These are phyloP conservation scores for Sphaerosporella brunnea DNA, from an alignment of 495 filamentous ascomycete genomes.

Conservation along the genomic window DNA sequence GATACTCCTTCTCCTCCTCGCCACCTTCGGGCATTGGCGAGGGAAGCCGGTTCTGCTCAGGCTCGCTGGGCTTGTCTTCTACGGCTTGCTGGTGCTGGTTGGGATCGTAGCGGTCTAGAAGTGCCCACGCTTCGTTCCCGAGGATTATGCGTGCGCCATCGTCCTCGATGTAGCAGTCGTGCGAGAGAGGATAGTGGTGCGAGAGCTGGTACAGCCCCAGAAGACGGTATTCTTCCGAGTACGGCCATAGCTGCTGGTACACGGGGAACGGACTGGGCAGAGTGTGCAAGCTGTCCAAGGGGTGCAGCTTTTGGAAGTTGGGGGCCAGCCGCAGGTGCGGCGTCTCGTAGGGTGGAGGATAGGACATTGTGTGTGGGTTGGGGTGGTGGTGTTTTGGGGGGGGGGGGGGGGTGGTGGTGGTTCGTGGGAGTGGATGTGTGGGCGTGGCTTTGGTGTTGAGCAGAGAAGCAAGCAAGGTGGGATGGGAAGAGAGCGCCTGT, in stretches of 20 bases:
- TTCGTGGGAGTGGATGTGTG: not conserved
- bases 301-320: not conserved
- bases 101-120: not conserved
- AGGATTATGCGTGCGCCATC: not conserved
- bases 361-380: not conserved
- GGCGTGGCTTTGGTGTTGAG: not conserved
- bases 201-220: not conserved
- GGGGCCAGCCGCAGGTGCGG: not conserved
- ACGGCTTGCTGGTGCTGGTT: not conserved
- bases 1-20: not conserved
- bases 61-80: not conserved
- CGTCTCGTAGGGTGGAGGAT: not conserved
- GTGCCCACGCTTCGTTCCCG: not conserved
- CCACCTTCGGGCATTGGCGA: not conserved
- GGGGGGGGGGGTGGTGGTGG: not conserved
- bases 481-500: not conserved
- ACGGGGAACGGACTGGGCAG: not conserved
- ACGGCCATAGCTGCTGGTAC: not conserved
- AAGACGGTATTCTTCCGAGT: not conserved
- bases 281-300: not conserved
- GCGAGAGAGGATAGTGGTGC: not conserved
- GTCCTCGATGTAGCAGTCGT: not conserved
- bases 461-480: not conserved
- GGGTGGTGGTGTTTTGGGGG: not conserved
- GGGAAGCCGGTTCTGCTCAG: not conserved